These are phyloP conservation scores for Coniella lustricola DNA, from an alignment of 2,329 filamentous ascomycete species.

Conservation along the genomic window DNA sequence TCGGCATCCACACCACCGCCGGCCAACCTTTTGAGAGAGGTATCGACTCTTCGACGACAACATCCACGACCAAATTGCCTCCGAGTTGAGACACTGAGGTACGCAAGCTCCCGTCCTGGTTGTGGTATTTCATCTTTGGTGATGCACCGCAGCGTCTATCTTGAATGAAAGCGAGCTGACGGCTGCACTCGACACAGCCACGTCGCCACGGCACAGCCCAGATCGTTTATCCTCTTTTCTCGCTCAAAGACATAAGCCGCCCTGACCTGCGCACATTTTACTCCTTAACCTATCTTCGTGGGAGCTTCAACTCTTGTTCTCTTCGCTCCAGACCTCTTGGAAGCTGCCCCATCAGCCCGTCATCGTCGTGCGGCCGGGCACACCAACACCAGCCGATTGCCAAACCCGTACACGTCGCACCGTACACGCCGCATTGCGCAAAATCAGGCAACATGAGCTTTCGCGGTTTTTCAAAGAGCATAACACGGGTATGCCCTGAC, in stretches of 20 bases:
- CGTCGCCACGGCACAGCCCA: conserved; percentile 1
- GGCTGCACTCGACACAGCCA: conserved; percentile 11
- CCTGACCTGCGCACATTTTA: neutral
- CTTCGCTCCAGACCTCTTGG: neutral
- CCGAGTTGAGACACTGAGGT: neutral
- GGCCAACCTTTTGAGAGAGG: neutral
- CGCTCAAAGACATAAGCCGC: neutral
- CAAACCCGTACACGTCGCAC: neutral
- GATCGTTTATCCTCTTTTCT: neutral
- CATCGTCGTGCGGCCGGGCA: neutral
- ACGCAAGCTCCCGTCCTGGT: too few relatives aligned
- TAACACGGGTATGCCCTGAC: conserved; percentile 61
- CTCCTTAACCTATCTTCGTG: neutral
- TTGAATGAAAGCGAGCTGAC: conserved; percentile 9
- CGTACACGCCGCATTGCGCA: neutral
- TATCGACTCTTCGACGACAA: neutral
- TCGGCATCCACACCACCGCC: neutral
- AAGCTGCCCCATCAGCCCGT: neutral
- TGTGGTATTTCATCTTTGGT: neutral
- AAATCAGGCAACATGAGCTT: conserved; percentile 69
- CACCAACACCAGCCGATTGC: neutral
- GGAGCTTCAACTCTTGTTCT: neutral
- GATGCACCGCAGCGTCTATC: conserved; percentile 9
- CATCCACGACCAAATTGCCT: neutral
- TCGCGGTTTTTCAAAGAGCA: conserved; percentile 88